Base-by-base conservation (phyloP, 2,329 filamentous ascomycete genomes). In the Ophidiomyces ophidiicola region DNA sequence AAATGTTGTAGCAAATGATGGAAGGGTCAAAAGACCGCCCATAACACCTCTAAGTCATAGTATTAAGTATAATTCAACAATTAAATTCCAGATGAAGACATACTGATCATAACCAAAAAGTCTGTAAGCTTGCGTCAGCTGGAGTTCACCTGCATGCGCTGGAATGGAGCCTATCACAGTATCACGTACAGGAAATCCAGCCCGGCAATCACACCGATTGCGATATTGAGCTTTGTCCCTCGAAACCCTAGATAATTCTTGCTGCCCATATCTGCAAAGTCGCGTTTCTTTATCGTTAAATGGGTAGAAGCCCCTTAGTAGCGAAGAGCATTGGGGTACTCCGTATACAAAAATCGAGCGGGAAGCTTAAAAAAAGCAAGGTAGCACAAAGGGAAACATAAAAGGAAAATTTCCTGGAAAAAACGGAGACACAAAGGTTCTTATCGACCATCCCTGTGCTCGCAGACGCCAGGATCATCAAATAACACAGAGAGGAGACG, bases 21-120 rank as follows among this genome's bases (percentile, higher is more conserved):
- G 61, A 51, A 87, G 70, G 2, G 80, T 83, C 41, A 88, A 64
- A 46, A 88, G 75, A 41, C 78, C 78, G 32, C 78, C 81, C 69
- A 82, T 85, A 6, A 84, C 78, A 53, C 80, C 77, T 48, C 52
- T 59, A 50, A 43, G 29, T 38, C 29, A 38, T 6, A 15, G 23
- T 18, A 17, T 36, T 36, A 35, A 6, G 25, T 26, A n/a, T 18
- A 20, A 15, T 25, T 14, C 23, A 17, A 12, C 15, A 6, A 10
- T 24, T 7, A 15, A 18, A 20, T 17, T 31, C 21, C n/a, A 1
- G 2, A 33, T 0, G 11, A 34, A 18, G 4, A 20, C 46, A 41
- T 48, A 62, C 59, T 82, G 78, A 56, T 84, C 80, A 78, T 73
- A 74, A 31, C 72, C 72, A 46, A 75, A 70, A 7, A 68, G 59